Evolutionary conservation across 1,139 yeast species (phyloP).

Genomic region (Suhomyces ambrosiae): DNA sequence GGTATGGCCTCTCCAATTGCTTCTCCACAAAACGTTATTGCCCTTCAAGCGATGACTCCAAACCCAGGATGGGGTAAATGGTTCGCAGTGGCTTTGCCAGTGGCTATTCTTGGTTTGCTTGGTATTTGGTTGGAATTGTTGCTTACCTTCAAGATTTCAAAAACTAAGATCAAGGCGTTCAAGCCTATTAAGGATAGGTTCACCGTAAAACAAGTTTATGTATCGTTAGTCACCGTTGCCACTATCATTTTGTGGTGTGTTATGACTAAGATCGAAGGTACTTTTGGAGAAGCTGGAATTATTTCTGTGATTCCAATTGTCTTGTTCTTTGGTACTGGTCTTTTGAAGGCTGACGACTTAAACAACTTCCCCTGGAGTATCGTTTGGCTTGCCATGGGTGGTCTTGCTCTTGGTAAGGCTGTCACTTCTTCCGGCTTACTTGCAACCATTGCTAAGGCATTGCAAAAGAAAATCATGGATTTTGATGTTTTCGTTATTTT

Average conservation of each 20-base stretch:
- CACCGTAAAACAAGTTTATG: constrained; percentile 71
- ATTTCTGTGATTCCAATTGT: constrained; percentile 84
- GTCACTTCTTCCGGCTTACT: constrained; percentile 86
- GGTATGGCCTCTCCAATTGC: constrained; percentile 98
- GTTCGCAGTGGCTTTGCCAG: constrained; percentile 87
- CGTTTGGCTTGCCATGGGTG: constrained; percentile 94
- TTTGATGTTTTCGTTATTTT: constrained; percentile 69
- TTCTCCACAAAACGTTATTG: constrained; percentile 91
- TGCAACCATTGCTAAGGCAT: constrained; percentile 70
- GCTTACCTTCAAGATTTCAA: constrained; percentile 63
- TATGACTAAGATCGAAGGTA: constrained; percentile 59
- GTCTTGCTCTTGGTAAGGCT: constrained; percentile 89
- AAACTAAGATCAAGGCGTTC: constrained; percentile 49
- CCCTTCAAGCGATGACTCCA: constrained; percentile 84
- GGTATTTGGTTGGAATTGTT: constrained; percentile 73
- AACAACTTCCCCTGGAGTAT: constrained; percentile 95
- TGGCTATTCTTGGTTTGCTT: constrained; percentile 60
- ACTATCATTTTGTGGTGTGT: constrained; percentile 90
- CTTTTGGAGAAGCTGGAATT: constrained; percentile 89
- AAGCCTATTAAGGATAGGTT: constrained; percentile 72
- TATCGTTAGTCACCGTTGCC: constrained; percentile 60
- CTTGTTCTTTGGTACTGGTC: constrained; percentile 83
- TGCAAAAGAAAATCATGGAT: constrained; percentile 61
- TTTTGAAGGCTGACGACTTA: constrained; percentile 80
- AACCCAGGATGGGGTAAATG: constrained; percentile 94